Percentiles rank a stretch among this genome's conserved stretches.
These are phyloP conservation scores for Fusarium armeniacum DNA, from an alignment of 2,329 filamentous ascomycete genomes.

Conservation along the genomic window DNA sequence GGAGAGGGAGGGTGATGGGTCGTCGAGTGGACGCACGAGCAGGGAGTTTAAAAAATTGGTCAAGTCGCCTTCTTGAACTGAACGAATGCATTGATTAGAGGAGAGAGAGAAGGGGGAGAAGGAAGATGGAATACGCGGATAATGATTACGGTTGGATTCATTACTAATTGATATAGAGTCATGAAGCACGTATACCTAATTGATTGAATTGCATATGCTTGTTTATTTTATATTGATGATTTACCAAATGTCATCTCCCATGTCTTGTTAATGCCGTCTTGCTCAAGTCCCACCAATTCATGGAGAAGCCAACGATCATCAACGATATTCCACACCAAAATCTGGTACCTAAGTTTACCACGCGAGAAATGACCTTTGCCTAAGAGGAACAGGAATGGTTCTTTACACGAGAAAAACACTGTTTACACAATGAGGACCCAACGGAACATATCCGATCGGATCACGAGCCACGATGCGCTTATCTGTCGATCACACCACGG, in stretches of 20 bases:
- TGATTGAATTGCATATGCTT: not conserved
- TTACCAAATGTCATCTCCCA: not conserved
- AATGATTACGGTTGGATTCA: constrained; percentile 27
- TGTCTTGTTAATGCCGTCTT: not conserved
- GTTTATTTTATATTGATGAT: not conserved
- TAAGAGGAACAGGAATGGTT: no score
- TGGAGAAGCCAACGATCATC: not conserved
- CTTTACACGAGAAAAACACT: no score
- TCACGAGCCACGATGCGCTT: constrained; percentile 1
- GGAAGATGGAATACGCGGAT: constrained; percentile 25
- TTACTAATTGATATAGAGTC: constrained; percentile 26
- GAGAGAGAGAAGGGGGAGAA: not conserved
- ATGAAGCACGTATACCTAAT: constrained; percentile 15
- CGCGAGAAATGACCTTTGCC: not conserved
- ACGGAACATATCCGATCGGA: not conserved
- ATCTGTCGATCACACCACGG: constrained; percentile 19
- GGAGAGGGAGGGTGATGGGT: constrained; percentile 28
- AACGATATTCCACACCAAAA: no score
- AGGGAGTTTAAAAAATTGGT: constrained; percentile 34
- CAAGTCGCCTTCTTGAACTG: constrained; percentile 8
- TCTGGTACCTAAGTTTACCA: no score
- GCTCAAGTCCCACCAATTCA: no score
- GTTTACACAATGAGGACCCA: not conserved
- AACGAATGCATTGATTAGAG: not conserved
- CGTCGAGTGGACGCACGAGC: constrained; percentile 30